A percentile compares a stretch with the other conserved stretches of the same genome.
Evolutionary conservation across 495 filamentous ascomycete species (phyloP).

Genomic region (Penicillium dipodomyicola): DNA sequence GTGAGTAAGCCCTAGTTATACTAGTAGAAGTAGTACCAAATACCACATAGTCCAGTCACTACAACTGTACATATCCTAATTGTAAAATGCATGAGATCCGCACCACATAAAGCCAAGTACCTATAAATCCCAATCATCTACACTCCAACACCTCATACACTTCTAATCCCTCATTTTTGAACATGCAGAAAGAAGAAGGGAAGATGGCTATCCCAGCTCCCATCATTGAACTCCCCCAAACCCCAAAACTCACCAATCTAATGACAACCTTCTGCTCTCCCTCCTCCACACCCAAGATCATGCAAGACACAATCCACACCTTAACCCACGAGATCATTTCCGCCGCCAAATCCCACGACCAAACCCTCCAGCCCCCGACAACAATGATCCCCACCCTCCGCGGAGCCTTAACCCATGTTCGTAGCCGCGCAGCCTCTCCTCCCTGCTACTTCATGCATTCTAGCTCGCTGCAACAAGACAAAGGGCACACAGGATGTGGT

Average conservation of each 20-base stretch:
- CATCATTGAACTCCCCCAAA: constrained; percentile 6
- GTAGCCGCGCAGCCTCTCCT: background rate
- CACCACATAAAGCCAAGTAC: background rate
- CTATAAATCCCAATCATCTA: background rate
- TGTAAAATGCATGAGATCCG: background rate
- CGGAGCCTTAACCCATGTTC: constrained; percentile 3
- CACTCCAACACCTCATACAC: background rate
- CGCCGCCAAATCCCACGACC: constrained; percentile 2
- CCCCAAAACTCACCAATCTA: background rate
- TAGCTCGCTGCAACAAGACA: background rate
- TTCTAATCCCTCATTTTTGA: background rate
- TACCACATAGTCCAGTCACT: background rate
- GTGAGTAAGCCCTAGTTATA: background rate
- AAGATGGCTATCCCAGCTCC: background rate
- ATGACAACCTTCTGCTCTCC: constrained; percentile 3
- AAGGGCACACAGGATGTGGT: constrained; percentile 6
- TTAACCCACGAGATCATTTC: constrained; percentile 3
- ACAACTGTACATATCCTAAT: background rate
- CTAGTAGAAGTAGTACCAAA: background rate
- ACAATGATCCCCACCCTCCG: constrained; percentile 9
- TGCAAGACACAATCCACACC: constrained; percentile 10
- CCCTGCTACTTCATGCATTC: background rate
- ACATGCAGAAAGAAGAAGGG: background rate
- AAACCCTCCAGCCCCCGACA: constrained; percentile 5
- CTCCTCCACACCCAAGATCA: background rate